Evolutionary conservation across 345 rosid genomes (phyloP).

Genomic region (Noccaea caerulescens): DNA sequence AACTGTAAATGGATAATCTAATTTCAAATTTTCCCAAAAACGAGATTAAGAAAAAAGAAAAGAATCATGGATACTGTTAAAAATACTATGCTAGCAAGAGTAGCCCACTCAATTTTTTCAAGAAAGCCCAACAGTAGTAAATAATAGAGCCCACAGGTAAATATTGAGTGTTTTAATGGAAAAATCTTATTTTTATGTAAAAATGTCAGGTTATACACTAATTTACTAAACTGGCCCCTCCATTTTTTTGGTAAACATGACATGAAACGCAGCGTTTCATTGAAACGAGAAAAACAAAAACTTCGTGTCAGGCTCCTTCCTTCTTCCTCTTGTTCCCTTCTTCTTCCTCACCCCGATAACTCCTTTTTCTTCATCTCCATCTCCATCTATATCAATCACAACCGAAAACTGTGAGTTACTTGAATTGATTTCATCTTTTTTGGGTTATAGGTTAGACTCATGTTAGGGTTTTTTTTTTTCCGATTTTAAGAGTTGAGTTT

Average conservation of each 20-base stretch:
- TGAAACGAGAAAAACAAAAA: neutral
- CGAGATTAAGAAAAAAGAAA: neutral
- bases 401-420: neutral
- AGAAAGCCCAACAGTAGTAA: neutral
- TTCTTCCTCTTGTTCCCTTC: slow-evolving; percentile 4
- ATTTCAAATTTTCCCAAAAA: neutral
- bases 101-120: too few relatives aligned
- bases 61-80: neutral
- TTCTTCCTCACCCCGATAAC: slow-evolving; percentile 1
- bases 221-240: too few relatives aligned
- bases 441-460: neutral
- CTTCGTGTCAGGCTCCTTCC: neutral
- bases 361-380: neutral
- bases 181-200: too few relatives aligned
- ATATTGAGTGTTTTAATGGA: too few relatives aligned
- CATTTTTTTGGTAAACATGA: too few relatives aligned
- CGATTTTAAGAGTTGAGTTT: neutral
- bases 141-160: neutral
- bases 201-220: too few relatives aligned
- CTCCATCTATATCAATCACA: neutral
- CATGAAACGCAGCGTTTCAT: slow-evolving; percentile 1
- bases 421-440: neutral
- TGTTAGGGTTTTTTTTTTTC: slow-evolving; percentile 5
- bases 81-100: neutral
- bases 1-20: neutral